Evolutionary conservation across 1,139 yeast genomes (phyloP), one percentile per base, ranked within the genome.

Genomic region (Kluyveromyces sp.): DNA sequence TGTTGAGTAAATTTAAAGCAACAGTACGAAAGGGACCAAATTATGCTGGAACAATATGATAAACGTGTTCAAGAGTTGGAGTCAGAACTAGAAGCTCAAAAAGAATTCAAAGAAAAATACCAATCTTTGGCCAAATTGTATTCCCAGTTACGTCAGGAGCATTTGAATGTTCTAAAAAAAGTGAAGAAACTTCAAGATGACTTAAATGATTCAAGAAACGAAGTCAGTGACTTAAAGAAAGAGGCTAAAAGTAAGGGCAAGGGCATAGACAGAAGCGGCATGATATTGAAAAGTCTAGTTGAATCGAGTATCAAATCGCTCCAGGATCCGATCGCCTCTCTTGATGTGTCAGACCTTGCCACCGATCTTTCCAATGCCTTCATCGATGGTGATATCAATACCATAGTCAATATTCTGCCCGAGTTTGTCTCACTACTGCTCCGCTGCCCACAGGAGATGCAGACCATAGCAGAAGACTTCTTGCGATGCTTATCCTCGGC

Each of bases 371-470:
- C 37, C 37, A 35, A 35, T 35, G 37, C 37, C 37, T 35, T 35
- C 37, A 35, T 35, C 37, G 37, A 35, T 35, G 37, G 37, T 35
- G 37, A 35, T 35, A 35, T 35, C 37, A 35, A 35, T 35, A 35
- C 37, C 37, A 35, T 35, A 35, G 37, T 35, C 37, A 35, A 35
- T 35, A 35, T 35, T 35, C 37, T 35, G 37, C 37, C 37, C 37
- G 37, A 35, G 37, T 35, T 35, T 35, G 37, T 35, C 37, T 35
- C 37, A 35, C 37, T 35, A 35, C 37, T 35, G 37, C 37, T 35
- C 37, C 37, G 37, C 37, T 35, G 37, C 37, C 37, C 37, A 35
- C 37, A 35, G 37, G 37, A 35, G 37, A 35, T 35, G 37, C 37
- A 35, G 37, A 35, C 37, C 37, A 35, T 35, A 35, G 37, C 37